Evolutionary conservation across 1,284 basidiomycete species (phyloP).

Genomic region (Austropuccinia psidii): DNA sequence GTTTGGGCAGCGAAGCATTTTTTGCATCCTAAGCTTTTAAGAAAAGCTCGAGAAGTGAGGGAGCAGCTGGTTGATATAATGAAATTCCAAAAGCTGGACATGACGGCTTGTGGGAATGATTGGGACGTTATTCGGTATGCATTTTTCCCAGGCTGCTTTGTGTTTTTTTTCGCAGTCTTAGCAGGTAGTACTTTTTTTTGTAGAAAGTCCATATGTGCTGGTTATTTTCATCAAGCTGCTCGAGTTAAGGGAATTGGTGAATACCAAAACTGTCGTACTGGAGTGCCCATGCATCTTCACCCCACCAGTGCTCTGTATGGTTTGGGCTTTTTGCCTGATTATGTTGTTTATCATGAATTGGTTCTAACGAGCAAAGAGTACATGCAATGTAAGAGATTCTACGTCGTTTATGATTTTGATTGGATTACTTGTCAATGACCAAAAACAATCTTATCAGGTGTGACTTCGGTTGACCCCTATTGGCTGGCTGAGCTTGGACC

Average conservation of each 20-base stretch:
- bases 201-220: slow-evolving; percentile 94
- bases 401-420: slow-evolving; percentile 62
- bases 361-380: slow-evolving; percentile 34
- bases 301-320: slow-evolving; percentile 95
- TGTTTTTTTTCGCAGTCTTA: neutral
- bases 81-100: slow-evolving; percentile 91
- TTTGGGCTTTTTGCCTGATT: slow-evolving; percentile 66
- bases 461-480: slow-evolving; percentile 87
- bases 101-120: slow-evolving; percentile 84
- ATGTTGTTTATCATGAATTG: slow-evolving; percentile 20
- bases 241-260: slow-evolving; percentile 97
- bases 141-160: slow-evolving; percentile 39
- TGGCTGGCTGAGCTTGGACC: slow-evolving; percentile 61
- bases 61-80: slow-evolving; percentile 96
- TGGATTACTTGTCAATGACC: slow-evolving; percentile 38
- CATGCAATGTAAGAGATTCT: slow-evolving; percentile 54
- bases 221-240: slow-evolving; percentile 98
- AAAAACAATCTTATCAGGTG: slow-evolving; percentile 61
- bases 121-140: slow-evolving; percentile 79
- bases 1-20: slow-evolving; percentile 93
- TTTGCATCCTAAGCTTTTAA: slow-evolving; percentile 85
- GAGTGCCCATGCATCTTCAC: slow-evolving; percentile 79
- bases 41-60: slow-evolving; percentile 94
- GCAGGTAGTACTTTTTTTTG: too few species aligned
- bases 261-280: slow-evolving; percentile 96